Evolutionary conservation across 106 monocot species (phyloP).

Genomic region (Dendrobium chrysotoxum): DNA sequence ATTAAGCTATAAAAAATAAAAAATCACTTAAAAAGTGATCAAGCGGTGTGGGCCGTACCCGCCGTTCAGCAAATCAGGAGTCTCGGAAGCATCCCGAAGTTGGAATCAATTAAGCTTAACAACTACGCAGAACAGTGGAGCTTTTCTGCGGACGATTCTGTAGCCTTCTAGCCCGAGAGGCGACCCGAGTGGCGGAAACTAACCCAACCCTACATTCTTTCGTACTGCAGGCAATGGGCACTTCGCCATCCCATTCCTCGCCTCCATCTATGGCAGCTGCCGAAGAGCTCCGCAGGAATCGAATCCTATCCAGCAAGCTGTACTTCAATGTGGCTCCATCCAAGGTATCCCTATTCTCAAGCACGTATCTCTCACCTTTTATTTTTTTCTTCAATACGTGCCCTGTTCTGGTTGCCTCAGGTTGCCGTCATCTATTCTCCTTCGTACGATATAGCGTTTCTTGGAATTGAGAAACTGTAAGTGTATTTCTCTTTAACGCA

Average conservation of each 20-base stretch:
- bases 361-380: too few relatives aligned
- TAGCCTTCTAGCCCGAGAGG: background rate
- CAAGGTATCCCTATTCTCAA: slow-evolving; percentile 31
- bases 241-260: slow-evolving; percentile 11
- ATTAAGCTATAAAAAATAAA: too few relatives aligned
- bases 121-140: background rate
- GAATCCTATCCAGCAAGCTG: slow-evolving; percentile 89
- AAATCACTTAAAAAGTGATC: too few relatives aligned
- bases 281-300: slow-evolving; percentile 26
- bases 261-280: background rate
- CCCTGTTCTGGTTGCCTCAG: slow-evolving; percentile 17
- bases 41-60: too few relatives aligned
- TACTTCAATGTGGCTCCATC: slow-evolving; percentile 68
- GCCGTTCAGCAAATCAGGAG: too few relatives aligned
- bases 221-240: slow-evolving; percentile 8
- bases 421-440: slow-evolving; percentile 79
- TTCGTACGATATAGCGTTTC: slow-evolving; percentile 74
- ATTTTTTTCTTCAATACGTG: background rate
- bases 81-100: too few relatives aligned
- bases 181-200: background rate
- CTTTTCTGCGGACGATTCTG: background rate
- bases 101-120: too few relatives aligned
- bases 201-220: background rate
- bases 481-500: background rate
- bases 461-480: slow-evolving; percentile 96